phyloP scores from a whole-genome alignment of 2,329 filamentous ascomycete species.

The Aspergillus fructus region DNA sequence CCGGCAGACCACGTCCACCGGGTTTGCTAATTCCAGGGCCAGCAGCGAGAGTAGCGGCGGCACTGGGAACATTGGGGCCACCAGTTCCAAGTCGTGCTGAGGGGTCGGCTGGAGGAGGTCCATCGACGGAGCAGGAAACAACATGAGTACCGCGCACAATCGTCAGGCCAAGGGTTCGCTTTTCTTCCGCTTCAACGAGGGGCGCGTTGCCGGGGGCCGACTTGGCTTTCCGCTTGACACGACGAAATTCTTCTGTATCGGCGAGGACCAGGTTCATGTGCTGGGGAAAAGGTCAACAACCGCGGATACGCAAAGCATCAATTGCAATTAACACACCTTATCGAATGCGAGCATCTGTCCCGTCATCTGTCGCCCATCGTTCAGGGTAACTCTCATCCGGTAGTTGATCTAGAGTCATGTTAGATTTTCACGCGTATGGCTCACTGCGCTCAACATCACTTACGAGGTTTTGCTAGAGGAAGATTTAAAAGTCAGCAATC shows the following conservation, averaged over 20 bases:
- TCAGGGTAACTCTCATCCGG: constrained; percentile 95
- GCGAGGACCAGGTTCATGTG: constrained; percentile 99
- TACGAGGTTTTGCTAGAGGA: constrained; percentile 62
- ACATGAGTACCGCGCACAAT: constrained; percentile 95
- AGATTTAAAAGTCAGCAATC: constrained; percentile 52
- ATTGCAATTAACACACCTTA: constrained; percentile 61
- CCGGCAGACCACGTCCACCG: constrained; percentile 78
- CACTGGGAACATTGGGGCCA: constrained; percentile 57
- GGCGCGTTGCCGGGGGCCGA: constrained; percentile 57
- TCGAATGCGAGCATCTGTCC: constrained; percentile 98
- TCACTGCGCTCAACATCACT: constrained; percentile 30
- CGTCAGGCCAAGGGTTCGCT: constrained; percentile 90
- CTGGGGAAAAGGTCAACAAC: constrained; percentile 44
- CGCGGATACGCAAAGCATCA: constrained; percentile 9
- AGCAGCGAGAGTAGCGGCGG: constrained; percentile 68
- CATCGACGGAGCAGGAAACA: constrained; percentile 91
- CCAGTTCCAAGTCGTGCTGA: constrained; percentile 81
- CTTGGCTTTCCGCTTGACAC: constrained; percentile 83
- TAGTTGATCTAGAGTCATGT: constrained; percentile 87
- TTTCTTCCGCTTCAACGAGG: constrained; percentile 87
- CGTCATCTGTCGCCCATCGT: constrained; percentile 93
- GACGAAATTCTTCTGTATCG: constrained; percentile 96
- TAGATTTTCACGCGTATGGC: constrained; percentile 14
- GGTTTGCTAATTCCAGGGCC: constrained; percentile 90
- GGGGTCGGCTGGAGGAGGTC: constrained; percentile 90